These are phyloP conservation scores for Magnusiomyces paraingens DNA, from an alignment of 1,139 yeast genomes.

Conservation along the genomic window DNA sequence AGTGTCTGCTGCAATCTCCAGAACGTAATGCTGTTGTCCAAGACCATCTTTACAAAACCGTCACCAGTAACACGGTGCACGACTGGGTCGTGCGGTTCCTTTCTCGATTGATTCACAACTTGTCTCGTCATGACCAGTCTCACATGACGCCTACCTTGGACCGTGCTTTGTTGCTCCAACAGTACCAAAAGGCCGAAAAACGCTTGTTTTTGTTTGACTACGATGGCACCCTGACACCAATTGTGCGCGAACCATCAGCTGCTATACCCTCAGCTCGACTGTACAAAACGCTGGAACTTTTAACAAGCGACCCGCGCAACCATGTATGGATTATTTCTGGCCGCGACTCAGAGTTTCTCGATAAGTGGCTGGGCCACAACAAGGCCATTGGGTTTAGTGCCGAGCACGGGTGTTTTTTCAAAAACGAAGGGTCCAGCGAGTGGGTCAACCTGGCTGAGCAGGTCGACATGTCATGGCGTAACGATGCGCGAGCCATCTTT, in stretches of 20 bases:
- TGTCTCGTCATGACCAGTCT: conserved; percentile 37
- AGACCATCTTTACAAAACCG: conserved; percentile 51
- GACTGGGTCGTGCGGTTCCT: conserved; percentile 71
- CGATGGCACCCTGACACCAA: conserved; percentile 95
- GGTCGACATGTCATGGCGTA: conserved; percentile 93
- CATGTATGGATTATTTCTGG: conserved; percentile 95
- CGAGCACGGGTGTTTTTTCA: conserved; percentile 95
- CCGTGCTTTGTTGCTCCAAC: conserved; percentile 48
- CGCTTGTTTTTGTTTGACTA: conserved; percentile 88
- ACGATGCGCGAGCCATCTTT: conserved; percentile 67
- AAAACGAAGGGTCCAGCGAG: conserved; percentile 48
- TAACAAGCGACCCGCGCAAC: conserved; percentile 72
- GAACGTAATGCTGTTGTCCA: conserved; percentile 32
- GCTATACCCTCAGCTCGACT: conserved; percentile 86
- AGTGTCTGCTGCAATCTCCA: conserved; percentile 44
- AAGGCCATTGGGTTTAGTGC: conserved; percentile 76
- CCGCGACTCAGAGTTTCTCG: conserved; percentile 85
- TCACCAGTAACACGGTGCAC: conserved; percentile 68
- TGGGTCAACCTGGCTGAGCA: conserved; percentile 85
- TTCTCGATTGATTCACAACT: conserved; percentile 46
- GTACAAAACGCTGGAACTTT: conserved; percentile 49
- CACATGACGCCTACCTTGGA: conserved; percentile 82
- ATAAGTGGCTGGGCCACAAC: conserved; percentile 73
- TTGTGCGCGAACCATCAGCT: conserved; percentile 95
- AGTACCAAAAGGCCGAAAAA: conserved; percentile 52